Percentiles rank a stretch among this genome's conserved stretches.
These are phyloP conservation scores for Candida neerlandica DNA, from an alignment of 1,139 yeast species.

Conservation along the genomic window DNA sequence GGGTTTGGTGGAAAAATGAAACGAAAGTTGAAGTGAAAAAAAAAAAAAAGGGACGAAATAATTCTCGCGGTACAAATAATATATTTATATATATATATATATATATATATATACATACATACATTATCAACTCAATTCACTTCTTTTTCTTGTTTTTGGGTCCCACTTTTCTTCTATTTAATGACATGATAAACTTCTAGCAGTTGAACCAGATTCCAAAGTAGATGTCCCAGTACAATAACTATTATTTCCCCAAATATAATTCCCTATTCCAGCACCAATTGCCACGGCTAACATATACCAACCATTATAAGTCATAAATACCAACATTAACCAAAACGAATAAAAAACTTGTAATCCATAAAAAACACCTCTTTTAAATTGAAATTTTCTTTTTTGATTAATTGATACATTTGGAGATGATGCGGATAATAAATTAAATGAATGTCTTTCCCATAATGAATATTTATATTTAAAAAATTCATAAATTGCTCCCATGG, in stretches of 20 bases:
- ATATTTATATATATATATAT: not conserved
- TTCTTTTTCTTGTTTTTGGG: too few species aligned
- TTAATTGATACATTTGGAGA: constrained; percentile 16
- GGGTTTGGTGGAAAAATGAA: too few species aligned
- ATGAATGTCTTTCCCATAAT: constrained; percentile 30
- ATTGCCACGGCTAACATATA: constrained; percentile 69
- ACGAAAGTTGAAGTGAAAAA: too few species aligned
- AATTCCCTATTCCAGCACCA: constrained; percentile 72
- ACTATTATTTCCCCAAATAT: constrained; percentile 50
- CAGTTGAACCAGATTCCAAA: constrained; percentile 18
- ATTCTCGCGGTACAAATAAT: too few species aligned
- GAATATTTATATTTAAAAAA: constrained; percentile 43
- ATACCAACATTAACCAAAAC: constrained; percentile 74
- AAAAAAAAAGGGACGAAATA: too few species aligned
- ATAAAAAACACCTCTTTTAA: constrained; percentile 50
- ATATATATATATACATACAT: not conserved
- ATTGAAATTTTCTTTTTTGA: constrained; percentile 23
- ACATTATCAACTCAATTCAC: too few species aligned
- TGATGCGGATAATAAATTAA: constrained; percentile 19
- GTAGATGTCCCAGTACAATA: too few species aligned
- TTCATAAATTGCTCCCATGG: constrained; percentile 64
- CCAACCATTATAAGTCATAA: constrained; percentile 88
- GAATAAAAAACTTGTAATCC: constrained; percentile 79
- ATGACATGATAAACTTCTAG: constrained; percentile 54
- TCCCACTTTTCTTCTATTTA: too few species aligned